These are phyloP conservation scores for Penicillium daleae DNA, from an alignment of 495 filamentous ascomycete genomes.

Conservation along the genomic window DNA sequence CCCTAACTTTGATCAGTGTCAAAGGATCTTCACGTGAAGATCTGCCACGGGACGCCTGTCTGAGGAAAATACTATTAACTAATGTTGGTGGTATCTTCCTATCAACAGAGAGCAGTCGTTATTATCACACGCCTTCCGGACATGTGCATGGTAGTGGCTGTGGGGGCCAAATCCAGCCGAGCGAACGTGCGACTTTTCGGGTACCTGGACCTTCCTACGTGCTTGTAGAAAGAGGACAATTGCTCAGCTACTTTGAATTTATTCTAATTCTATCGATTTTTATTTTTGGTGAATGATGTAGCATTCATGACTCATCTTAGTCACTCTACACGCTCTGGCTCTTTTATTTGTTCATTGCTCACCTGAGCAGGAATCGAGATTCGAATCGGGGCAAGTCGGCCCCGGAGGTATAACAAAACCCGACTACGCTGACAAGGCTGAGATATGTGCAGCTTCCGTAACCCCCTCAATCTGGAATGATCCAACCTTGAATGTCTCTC, in stretches of 20 bases:
- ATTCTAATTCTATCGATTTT: not conserved
- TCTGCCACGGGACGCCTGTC: conserved; percentile 6
- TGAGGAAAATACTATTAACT: not conserved
- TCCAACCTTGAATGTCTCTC: not conserved
- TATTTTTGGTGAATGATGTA: not conserved
- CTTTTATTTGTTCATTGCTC: not conserved
- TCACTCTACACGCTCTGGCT: not conserved
- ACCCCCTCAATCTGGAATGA: not conserved
- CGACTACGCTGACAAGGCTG: not conserved
- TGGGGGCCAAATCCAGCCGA: not conserved
- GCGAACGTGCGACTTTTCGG: no score
- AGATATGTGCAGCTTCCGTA: not conserved
- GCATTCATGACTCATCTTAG: no score
- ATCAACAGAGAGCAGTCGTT: not conserved
- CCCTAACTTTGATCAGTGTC: conserved; percentile 5
- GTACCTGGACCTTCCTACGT: not conserved
- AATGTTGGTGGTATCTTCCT: not conserved
- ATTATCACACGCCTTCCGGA: not conserved
- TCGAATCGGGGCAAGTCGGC: not conserved
- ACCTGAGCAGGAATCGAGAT: not conserved
- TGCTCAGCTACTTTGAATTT: not conserved
- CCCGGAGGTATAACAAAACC: not conserved
- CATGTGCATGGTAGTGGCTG: not conserved
- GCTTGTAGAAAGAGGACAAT: not conserved
- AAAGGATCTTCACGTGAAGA: conserved; percentile 10